phyloP scores from a whole-genome alignment of 495 filamentous ascomycete species.

The Apodospora peruviana region DNA sequence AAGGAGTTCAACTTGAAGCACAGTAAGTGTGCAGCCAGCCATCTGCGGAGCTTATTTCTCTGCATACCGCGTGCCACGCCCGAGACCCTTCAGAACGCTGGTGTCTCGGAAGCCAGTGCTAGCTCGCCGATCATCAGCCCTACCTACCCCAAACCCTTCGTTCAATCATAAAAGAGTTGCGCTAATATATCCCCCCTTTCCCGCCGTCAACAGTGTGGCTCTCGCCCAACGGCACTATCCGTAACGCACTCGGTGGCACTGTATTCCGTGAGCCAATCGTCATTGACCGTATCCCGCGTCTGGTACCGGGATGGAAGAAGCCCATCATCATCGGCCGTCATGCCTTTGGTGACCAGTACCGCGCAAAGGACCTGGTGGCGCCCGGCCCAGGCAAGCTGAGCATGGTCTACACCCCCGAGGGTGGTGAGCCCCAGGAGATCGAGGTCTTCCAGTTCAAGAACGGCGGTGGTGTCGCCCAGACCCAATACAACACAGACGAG shows the following conservation, averaged over 20 bases:
- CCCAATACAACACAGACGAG: constrained; percentile 96
- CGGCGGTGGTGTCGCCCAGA: constrained; percentile 82
- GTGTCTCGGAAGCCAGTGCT: too few species aligned
- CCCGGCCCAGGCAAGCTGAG: constrained; percentile 77
- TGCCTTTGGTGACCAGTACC: constrained; percentile 98
- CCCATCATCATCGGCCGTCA: constrained; percentile 98
- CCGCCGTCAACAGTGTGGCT: constrained; percentile 69
- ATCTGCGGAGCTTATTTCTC: too few species aligned
- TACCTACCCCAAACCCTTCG: too few species aligned
- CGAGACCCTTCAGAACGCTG: too few species aligned
- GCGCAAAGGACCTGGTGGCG: constrained; percentile 82
- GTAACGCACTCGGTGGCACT: constrained; percentile 90
- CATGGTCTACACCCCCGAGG: constrained; percentile 86
- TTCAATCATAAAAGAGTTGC: too few species aligned
- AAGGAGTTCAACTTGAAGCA: constrained; percentile 98
- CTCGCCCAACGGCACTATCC: constrained; percentile 95
- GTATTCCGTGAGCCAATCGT: constrained; percentile 98
- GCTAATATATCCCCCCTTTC: too few species aligned
- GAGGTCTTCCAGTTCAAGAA: constrained; percentile 84
- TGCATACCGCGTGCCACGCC: too few species aligned
- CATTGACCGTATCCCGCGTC: constrained; percentile 82
- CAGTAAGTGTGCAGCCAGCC: constrained; percentile 48
- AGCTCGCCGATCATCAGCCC: too few species aligned
- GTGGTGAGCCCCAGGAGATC: constrained; percentile 76
- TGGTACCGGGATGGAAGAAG: constrained; percentile 95